These are phyloP conservation scores for Candida silvicultrix DNA, from an alignment of 805 yeast genomes.

Conservation along the genomic window DNA sequence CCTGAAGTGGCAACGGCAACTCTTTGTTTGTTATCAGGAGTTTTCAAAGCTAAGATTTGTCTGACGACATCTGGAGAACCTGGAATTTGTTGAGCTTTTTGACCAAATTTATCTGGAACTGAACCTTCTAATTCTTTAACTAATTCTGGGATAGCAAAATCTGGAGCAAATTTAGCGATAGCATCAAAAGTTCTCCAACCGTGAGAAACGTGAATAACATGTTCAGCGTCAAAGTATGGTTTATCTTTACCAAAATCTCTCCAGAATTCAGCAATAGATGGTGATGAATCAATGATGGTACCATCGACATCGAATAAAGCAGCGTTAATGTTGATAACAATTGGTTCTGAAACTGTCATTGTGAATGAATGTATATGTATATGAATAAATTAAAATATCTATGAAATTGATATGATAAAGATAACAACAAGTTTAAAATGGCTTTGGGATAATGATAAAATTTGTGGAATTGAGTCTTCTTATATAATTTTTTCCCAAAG, in stretches of 20 bases:
- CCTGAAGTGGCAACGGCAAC: conserved; percentile 89
- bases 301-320: conserved; percentile 81
- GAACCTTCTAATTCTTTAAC: conserved; percentile 63
- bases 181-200: conserved; percentile 82
- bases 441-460: too few species aligned
- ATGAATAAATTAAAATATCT: not conserved
- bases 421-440: too few species aligned
- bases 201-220: conserved; percentile 68
- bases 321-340: conserved; percentile 33
- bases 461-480: not conserved
- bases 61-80: conserved; percentile 65
- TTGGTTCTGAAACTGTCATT: conserved; percentile 18
- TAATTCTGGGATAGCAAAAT: conserved; percentile 56
- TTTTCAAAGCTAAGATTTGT: conserved; percentile 24
- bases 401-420: too few species aligned
- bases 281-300: conserved; percentile 74
- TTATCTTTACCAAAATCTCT: conserved; percentile 60
- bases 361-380: conserved; percentile 1
- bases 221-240: conserved; percentile 63
- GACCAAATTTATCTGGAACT: conserved; percentile 67
- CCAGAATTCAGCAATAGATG: conserved; percentile 80
- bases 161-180: conserved; percentile 65
- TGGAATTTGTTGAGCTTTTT: conserved; percentile 64
- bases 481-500: not conserved
- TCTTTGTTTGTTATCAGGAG: conserved; percentile 41